These are phyloP conservation scores for Striga asiatica DNA, from an alignment of 257 asterid species.

Conservation along the genomic window DNA sequence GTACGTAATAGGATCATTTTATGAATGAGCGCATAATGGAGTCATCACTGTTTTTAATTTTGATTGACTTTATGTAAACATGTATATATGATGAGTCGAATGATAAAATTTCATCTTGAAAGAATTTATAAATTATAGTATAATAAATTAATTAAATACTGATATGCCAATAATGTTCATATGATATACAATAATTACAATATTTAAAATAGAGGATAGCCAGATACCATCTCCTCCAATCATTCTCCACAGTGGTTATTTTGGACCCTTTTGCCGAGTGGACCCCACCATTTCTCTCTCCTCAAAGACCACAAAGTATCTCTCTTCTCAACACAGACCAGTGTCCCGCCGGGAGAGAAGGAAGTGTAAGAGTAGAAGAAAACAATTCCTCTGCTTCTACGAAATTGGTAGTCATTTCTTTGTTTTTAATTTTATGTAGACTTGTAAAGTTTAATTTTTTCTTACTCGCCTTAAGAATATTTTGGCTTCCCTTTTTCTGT, in stretches of 20 bases:
- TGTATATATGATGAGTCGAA: too few relatives aligned
- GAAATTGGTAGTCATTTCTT: conserved; percentile 30
- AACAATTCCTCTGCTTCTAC: conserved; percentile 76
- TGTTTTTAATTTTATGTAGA: background rate
- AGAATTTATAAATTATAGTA: too few relatives aligned
- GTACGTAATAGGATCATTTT: too few relatives aligned
- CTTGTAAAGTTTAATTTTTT: conserved; percentile 6
- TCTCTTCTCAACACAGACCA: background rate
- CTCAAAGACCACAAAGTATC: background rate
- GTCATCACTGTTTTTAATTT: too few relatives aligned
- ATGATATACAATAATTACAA: conserved; percentile 5
- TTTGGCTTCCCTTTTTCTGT: conserved; percentile 16
- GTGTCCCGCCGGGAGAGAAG: conserved; percentile 61
- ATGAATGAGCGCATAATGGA: too few relatives aligned
- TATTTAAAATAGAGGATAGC: too few relatives aligned
- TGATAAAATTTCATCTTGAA: too few relatives aligned
- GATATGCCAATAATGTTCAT: too few relatives aligned
- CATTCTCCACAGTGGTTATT: conserved; percentile 41
- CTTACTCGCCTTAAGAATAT: too few relatives aligned
- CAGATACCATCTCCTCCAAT: conserved; percentile 41
- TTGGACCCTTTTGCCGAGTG: conserved; percentile 35
- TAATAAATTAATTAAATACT: too few relatives aligned
- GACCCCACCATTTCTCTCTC: conserved; percentile 24
- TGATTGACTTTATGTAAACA: too few relatives aligned
- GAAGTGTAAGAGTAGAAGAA: conserved; percentile 85